phyloP scores from a whole-genome alignment of 139 green algal species.

The Closterium sp. region DNA sequence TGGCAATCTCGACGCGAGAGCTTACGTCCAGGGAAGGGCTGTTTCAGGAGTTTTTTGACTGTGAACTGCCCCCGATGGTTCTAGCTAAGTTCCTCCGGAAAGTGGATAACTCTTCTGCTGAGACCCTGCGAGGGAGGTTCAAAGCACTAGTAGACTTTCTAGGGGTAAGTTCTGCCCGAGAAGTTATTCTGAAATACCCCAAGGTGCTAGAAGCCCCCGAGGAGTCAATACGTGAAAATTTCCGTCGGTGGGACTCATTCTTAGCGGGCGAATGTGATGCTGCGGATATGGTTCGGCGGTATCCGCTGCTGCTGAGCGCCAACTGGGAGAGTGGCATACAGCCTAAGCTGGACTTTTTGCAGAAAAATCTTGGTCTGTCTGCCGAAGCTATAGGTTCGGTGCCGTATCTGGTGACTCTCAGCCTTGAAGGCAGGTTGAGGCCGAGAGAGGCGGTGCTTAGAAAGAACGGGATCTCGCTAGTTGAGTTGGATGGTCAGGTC shows the following conservation, averaged over 20 bases:
- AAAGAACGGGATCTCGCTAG: not conserved
- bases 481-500: not conserved
- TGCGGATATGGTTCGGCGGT: not conserved
- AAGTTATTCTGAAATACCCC: not conserved
- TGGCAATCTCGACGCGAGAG: not conserved
- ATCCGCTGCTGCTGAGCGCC: not conserved
- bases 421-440: not conserved
- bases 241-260: not conserved
- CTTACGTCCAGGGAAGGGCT: not conserved
- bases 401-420: not conserved
- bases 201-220: not conserved
- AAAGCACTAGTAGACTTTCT: not conserved
- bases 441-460: not conserved
- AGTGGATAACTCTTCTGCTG: not conserved
- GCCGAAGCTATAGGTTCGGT: not conserved
- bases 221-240: not conserved
- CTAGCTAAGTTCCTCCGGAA: not conserved
- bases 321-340: not conserved
- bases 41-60: not conserved
- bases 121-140: not conserved
- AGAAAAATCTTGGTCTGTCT: not conserved
- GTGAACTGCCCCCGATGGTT: not conserved
- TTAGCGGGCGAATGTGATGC: not conserved
- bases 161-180: not conserved
- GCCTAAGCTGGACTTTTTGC: not conserved